Evolutionary conservation across 179 eudicot genomes (phyloP).

Genomic region (Actinidia chinensis): DNA sequence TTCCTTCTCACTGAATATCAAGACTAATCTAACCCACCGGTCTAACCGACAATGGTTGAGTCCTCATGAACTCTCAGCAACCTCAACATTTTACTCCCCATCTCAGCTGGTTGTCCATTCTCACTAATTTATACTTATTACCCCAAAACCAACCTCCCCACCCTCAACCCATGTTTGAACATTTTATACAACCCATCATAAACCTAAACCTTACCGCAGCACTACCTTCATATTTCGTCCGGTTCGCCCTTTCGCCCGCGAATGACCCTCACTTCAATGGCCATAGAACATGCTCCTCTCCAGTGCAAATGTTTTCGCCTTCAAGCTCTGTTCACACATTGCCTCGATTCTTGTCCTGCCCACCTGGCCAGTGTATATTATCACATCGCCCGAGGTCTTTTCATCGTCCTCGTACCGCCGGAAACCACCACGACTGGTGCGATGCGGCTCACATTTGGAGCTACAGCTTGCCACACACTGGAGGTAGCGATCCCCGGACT

Average conservation of each 20-base stretch:
- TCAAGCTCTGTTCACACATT: slow-evolving; percentile 73
- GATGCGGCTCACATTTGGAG: slow-evolving; percentile 77
- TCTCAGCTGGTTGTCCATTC: slow-evolving; percentile 77
- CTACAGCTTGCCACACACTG: slow-evolving; percentile 8
- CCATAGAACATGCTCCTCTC: slow-evolving; percentile 93
- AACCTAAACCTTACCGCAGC: slow-evolving; percentile 76
- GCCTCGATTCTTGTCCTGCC: slow-evolving; percentile 60
- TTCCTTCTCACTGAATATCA: slow-evolving; percentile 82
- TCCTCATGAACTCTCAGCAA: slow-evolving; percentile 58
- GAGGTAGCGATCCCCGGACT: slow-evolving; percentile 87
- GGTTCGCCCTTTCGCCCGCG: no score
- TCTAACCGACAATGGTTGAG: slow-evolving; percentile 48
- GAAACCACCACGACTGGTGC: slow-evolving; percentile 85
- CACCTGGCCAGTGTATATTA: slow-evolving; percentile 92
- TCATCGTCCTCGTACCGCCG: slow-evolving; percentile 82
- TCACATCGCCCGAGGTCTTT: slow-evolving; percentile 76
- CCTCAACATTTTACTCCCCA: slow-evolving; percentile 72
- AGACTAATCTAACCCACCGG: slow-evolving; percentile 64
- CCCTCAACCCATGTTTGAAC: slow-evolving; percentile 79
- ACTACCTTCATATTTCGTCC: slow-evolving; percentile 66
- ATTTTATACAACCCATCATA: slow-evolving; percentile 91
- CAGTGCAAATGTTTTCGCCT: slow-evolving; percentile 76
- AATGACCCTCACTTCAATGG: slow-evolving; percentile 83
- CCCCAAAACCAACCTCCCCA: slow-evolving; percentile 93
- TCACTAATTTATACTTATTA: slow-evolving; percentile 65